Base-by-base conservation (phyloP, 163 green algal genomes). In the Prototheca stagnorum region DNA sequence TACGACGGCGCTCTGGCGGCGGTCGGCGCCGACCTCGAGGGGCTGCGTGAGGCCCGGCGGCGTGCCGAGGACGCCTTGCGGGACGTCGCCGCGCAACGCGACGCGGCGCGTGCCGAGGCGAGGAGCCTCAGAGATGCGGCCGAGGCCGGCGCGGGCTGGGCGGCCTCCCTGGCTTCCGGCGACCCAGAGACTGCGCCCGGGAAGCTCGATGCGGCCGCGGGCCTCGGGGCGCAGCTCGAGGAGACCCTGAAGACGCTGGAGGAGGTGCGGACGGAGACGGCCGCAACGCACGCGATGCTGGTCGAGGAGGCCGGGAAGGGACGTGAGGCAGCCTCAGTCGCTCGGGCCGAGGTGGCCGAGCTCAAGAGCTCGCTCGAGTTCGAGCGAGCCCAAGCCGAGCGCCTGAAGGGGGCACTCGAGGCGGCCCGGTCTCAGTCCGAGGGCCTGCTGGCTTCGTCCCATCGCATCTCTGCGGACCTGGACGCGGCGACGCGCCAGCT, bases 1-100 rank as follows among this genome's bases (percentile, higher is more conserved):
- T 49, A 61, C 34, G 49, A 68, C 33, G 53, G 22, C 6, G 41
- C 49, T 12, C 39, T 70, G 43, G 29, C 19, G 24, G 29, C 15
- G n/a, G n/a, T 52, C 15, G 33, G 23, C 22, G 45, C 44, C 33
- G 45, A 68, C 31, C 33, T 69, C 25, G 40, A 54, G 2, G 54
- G 51, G 6, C 53, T 69, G 23, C 35, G 20, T 16, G 28, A 20
- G 15, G 44, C 26, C 24, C 14, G 46, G 9, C n/a, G n/a, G 8
- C 5, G 12, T 12, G 46, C 52, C 24, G 53, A 75, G 61, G 62
- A 61, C 29, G 42, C 78, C 27, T 45, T 75, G 28, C 40, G 67
- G 36, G 48, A 51, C 35, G 53, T 82, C 2, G 59, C 65, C 35
- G 48, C 70, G 20, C 73, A 82, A 54, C 60, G 73, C n/a, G 70